phyloP scores from a whole-genome alignment of 1,284 basidiomycete genomes.

The Chondrostereum purpureum region DNA sequence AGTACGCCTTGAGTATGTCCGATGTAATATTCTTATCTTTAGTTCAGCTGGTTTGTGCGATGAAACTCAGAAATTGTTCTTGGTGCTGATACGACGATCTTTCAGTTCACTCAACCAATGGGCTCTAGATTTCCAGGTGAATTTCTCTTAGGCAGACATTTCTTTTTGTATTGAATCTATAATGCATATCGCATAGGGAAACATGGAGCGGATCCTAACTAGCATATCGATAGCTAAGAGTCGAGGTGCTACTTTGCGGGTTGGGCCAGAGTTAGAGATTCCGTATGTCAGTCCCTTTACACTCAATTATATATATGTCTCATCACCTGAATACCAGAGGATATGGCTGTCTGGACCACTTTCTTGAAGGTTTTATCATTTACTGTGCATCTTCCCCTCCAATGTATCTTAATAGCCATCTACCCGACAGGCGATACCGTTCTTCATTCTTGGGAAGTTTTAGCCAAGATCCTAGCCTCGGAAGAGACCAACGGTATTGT shows the following conservation, averaged over 20 bases:
- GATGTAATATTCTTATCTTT: not conserved
- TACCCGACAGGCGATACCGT: constrained; percentile 83
- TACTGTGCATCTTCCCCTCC: no score
- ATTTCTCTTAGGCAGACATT: not conserved
- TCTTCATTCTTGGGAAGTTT: constrained; percentile 94
- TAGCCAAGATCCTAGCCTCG: constrained; percentile 79
- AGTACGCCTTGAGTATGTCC: no score
- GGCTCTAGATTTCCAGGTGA: constrained; percentile 89
- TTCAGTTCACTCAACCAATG: constrained; percentile 90
- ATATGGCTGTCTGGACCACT: constrained; percentile 94
- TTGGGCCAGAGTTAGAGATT: constrained; percentile 99
- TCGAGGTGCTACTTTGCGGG: constrained; percentile 84
- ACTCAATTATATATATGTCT: constrained; percentile 1
- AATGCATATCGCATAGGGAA: constrained; percentile 64
- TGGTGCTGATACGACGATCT: constrained; percentile 3
- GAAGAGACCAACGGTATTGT: constrained; percentile 75
- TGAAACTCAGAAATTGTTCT: not conserved
- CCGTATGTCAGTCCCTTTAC: constrained; percentile 48
- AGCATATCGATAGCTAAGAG: constrained; percentile 88
- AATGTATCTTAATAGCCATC: constrained; percentile 5
- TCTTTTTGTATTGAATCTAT: not conserved
- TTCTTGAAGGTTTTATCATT: constrained; percentile 84
- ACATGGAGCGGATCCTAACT: constrained; percentile 83
- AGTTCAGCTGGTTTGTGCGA: constrained; percentile 35
- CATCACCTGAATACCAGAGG: no score